Evolutionary conservation across 2,329 filamentous ascomycete species (phyloP).

Genomic region (Clarireedia hainanense): DNA sequence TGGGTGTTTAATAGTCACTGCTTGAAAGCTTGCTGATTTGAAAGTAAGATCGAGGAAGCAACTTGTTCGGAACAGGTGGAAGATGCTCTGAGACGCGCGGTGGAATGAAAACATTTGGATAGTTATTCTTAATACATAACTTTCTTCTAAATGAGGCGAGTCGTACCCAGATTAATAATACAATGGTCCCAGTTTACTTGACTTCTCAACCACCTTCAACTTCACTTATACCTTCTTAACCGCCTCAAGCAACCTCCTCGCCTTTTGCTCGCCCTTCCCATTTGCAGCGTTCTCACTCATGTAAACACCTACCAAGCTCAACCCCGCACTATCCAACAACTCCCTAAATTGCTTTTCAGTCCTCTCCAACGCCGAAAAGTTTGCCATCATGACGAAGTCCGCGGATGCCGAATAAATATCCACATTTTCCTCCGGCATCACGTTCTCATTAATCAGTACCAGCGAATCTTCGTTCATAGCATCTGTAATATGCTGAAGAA

Average conservation of each 20-base stretch:
- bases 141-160: no score
- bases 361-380: constrained; percentile 2
- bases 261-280: background rate
- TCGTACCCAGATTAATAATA: no score
- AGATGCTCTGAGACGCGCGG: no score
- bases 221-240: background rate
- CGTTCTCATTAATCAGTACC: constrained; percentile 2
- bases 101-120: no score
- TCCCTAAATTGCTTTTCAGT: background rate
- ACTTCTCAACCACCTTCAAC: no score
- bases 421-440: background rate
- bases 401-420: background rate
- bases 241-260: constrained; percentile 4
- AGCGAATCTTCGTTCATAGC: background rate
- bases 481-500: background rate
- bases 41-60: no score
- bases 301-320: background rate
- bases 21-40: no score
- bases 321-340: background rate
- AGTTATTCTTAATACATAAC: no score
- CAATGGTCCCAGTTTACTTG: no score
- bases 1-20: no score
- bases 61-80: no score
- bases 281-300: background rate
- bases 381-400: constrained; percentile 1